Evolutionary conservation across 768 basidiomycete genomes (phyloP).

Genomic region (Termitomyces sp.): DNA sequence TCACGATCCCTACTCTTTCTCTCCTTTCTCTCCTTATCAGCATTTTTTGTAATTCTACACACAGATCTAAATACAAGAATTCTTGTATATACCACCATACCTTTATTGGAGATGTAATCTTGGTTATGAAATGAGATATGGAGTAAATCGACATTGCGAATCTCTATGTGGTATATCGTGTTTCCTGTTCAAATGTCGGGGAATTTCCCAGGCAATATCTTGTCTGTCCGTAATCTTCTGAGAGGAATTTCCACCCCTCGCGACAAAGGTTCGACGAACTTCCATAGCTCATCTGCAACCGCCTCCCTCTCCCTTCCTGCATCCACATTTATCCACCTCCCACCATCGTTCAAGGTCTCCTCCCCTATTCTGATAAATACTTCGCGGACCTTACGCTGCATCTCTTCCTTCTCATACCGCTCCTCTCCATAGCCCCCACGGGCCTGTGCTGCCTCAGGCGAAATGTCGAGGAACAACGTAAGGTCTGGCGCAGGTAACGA

Average conservation of each 20-base stretch:
- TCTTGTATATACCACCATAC: neutral
- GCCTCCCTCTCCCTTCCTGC: constrained; percentile 44
- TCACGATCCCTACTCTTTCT: constrained; percentile 13
- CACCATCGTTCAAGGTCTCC: constrained; percentile 33
- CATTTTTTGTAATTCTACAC: constrained; percentile 12
- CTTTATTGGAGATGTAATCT: neutral
- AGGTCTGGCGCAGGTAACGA: constrained; percentile 87
- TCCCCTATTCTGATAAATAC: constrained; percentile 52
- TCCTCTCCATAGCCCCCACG: constrained; percentile 85
- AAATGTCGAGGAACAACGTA: constrained; percentile 80
- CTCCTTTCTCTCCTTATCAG: neutral
- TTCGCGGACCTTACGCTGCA: constrained; percentile 61
- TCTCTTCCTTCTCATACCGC: constrained; percentile 77
- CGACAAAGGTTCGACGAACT: constrained; percentile 35
- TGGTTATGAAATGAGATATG: neutral
- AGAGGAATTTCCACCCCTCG: constrained; percentile 34
- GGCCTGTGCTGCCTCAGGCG: constrained; percentile 56
- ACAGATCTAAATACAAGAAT: constrained; percentile 4
- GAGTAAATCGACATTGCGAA: neutral
- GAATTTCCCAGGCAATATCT: constrained; percentile 2
- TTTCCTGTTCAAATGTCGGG: neutral
- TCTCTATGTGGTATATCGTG: neutral
- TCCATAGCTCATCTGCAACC: constrained; percentile 55
- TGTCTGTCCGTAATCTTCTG: constrained; percentile 44
- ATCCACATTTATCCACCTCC: constrained; percentile 51